Conservation (phyloP, 768 basidiomycete species). For the Paxillus rubicundulus region DNA sequence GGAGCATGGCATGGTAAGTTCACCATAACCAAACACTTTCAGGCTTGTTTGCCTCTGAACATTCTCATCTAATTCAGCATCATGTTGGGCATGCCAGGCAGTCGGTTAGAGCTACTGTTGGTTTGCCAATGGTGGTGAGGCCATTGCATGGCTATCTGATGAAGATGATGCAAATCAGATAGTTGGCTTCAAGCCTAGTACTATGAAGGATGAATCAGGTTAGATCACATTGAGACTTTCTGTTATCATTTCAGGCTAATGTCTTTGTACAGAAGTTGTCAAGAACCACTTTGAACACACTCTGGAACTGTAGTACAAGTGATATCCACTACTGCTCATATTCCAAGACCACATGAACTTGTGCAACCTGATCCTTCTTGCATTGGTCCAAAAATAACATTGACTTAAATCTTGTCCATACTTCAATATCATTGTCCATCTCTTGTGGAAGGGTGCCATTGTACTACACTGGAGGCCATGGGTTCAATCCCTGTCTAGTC, state of each 20-base stretch:
- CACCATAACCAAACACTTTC: too few species aligned
- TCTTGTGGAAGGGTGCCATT: slow-evolving; percentile 25
- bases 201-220: not conserved
- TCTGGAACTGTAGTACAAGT: too few species aligned
- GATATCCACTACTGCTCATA: slow-evolving; percentile 8
- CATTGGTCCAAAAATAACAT: slow-evolving; percentile 39
- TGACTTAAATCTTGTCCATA: slow-evolving; percentile 38
- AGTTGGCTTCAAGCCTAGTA: not conserved
- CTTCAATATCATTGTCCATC: slow-evolving; percentile 24
- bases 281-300: too few species aligned
- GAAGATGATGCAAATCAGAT: not conserved
- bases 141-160: slow-evolving; percentile 2
- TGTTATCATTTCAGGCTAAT: not conserved
- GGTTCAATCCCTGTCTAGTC: too few species aligned
- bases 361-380: slow-evolving; percentile 32
- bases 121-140: slow-evolving; percentile 4
- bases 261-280: not conserved
- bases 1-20: too few species aligned
- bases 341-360: slow-evolving; percentile 32
- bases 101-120: not conserved
- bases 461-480: too few species aligned
- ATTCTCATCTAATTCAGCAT: too few species aligned
- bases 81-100: too few species aligned
- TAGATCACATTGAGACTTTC: not conserved
- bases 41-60: too few species aligned